A percentile compares a stretch with the other conserved stretches of the same genome.
Evolutionary conservation across 768 basidiomycete species (phyloP).

Genomic region (Leccinum disarticulatum): DNA sequence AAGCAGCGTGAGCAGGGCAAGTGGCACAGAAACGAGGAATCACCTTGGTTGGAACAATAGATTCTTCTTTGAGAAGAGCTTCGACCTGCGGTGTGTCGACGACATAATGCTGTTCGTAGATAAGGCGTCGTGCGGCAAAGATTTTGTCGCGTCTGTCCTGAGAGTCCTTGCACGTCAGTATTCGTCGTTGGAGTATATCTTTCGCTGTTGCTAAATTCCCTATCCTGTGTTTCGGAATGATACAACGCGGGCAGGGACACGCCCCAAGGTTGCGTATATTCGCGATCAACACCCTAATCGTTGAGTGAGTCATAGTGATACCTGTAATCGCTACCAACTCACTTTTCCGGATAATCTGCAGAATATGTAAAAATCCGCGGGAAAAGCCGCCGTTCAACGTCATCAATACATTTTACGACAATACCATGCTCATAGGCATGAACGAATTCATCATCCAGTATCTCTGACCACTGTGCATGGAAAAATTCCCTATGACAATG

Average conservation of each 20-base stretch:
- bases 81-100: background rate
- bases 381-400: background rate
- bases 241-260: background rate
- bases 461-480: background rate
- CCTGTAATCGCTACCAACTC: background rate
- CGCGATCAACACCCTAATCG: background rate
- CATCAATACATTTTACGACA: background rate
- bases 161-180: background rate
- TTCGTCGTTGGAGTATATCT: background rate
- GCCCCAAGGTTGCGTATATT: background rate
- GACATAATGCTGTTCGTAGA: background rate
- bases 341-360: background rate
- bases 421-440: background rate
- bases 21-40: background rate
- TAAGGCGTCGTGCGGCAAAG: background rate
- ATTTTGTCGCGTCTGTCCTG: background rate
- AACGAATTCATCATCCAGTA: background rate
- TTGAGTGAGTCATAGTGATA: background rate
- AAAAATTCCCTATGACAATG: background rate
- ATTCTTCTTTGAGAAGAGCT: background rate
- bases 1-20: background rate
- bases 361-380: background rate
- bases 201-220: background rate
- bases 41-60: background rate
- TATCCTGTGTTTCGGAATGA: background rate